Conservation (phyloP, 208 protist species). For the Trypanosoma scelopori region DNA sequence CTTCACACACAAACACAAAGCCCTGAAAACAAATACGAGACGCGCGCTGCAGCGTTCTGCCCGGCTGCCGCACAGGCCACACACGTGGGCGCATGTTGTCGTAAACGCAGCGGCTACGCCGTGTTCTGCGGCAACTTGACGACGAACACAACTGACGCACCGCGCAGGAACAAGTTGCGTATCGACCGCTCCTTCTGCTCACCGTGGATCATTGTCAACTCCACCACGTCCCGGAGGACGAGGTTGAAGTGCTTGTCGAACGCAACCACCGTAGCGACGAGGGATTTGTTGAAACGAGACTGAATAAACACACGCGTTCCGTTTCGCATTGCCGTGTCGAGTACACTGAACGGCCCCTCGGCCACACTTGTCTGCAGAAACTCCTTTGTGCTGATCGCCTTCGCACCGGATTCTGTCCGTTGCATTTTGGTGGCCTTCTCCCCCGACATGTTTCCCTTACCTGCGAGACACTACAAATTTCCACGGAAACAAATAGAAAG, state of each 20-base stretch:
- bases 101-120: background rate
- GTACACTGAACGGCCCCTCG: conserved; percentile 75
- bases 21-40: too few relatives aligned
- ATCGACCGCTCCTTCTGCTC: conserved; percentile 96
- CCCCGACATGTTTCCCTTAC: conserved; percentile 30
- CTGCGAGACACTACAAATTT: background rate
- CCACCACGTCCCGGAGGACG: conserved; percentile 93
- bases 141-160: conserved; percentile 99
- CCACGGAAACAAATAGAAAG: conserved; percentile 7
- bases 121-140: conserved; percentile 91
- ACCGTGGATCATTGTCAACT: conserved; percentile 90
- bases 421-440: conserved; percentile 36
- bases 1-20: too few relatives aligned
- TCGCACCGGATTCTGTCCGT: conserved; percentile 30
- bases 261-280: conserved; percentile 97
- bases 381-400: conserved; percentile 47
- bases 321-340: conserved; percentile 78
- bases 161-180: conserved; percentile 98
- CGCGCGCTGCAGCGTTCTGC: too few relatives aligned
- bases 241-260: conserved; percentile 99
- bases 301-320: conserved; percentile 96
- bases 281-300: conserved; percentile 99
- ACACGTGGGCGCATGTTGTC: too few relatives aligned
- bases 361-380: conserved; percentile 56
- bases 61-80: too few relatives aligned